Base-by-base conservation (phyloP, 352 stramenopile species). In the Pythium graminicola region DNA sequence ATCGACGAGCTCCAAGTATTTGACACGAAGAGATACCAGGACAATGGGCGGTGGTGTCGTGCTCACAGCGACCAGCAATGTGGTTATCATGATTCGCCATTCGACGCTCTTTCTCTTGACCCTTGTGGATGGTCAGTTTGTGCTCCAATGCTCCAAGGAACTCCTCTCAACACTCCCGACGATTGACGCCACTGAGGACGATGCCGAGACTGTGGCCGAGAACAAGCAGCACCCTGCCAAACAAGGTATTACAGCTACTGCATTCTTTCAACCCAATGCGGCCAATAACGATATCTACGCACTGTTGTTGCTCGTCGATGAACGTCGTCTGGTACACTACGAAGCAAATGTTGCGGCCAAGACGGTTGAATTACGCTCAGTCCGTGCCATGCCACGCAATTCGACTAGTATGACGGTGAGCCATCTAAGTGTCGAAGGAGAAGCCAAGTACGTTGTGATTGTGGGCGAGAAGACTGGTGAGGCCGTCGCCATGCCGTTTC, bases 391-490 rank as follows among this genome's bases (percentile, higher is more conserved):
- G 58, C 76, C 76, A 40, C 78, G 81, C 43, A 89, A 82, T 33
- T 73, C 81, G 24, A 86, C 78, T 28, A 86, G 78, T 58, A 88
- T 88, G 72, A 57, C 70, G 3, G 60, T 76, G 7, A 64, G 56
- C 19, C 45, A 66, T 13, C 38, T 74, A 44, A 32, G 62, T 31
- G 77, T 49, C n/a, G 40, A 64, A 17, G 55, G 53, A 29, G 44
- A 42, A 22, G 62, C 38, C 35, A 70, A 85, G 56, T 70, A 89
- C 46, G 78, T 70, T 19, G 67, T 89, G 29, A 51, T 93, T 29
- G 67, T 89, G 24, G 81, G 77, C 26, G 80, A 88, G 53, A 93
- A 93, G 70, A 89, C 82, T 4, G 82, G 82, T 24, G 81, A 93
- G 54, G 77, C 70, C n/a, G 66, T 90, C 24, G 82, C 76, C 43